Evolutionary conservation across 1,139 yeast species (phyloP).

Genomic region (Yamadazyma spencermartinsiae): DNA sequence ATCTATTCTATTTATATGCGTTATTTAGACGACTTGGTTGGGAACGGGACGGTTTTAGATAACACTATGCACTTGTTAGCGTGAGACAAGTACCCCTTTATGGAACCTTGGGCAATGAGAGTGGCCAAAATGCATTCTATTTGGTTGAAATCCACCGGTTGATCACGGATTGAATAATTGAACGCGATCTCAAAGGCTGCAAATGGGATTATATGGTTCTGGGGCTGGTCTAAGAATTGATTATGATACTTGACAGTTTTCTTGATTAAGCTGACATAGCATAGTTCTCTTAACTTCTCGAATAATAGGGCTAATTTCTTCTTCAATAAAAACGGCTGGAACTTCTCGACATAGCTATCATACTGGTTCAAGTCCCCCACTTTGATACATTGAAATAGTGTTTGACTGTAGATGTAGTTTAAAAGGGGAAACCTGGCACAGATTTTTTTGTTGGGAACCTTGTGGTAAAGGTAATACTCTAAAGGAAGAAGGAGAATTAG

Average conservation of each 20-base stretch:
- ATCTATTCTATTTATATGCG: not conserved
- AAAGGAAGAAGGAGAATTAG: conserved; percentile 57
- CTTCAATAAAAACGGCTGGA: conserved; percentile 54
- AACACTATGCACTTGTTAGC: conserved; percentile 71
- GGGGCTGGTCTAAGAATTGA: conserved; percentile 30
- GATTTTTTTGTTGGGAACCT: conserved; percentile 39
- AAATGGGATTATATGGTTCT: conserved; percentile 46
- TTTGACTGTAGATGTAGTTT: conserved; percentile 43
- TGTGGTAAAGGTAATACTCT: conserved; percentile 42
- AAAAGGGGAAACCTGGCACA: conserved; percentile 50
- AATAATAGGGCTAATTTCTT: conserved; percentile 65
- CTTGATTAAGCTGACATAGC: conserved; percentile 55
- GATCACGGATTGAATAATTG: conserved; percentile 28
- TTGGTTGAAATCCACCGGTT: conserved; percentile 36
- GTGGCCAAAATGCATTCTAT: conserved; percentile 74
- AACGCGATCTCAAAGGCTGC: conserved; percentile 50
- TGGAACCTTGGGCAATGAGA: conserved; percentile 57
- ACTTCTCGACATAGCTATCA: conserved; percentile 42
- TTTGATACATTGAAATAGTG: conserved; percentile 47
- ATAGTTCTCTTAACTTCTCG: conserved; percentile 52
- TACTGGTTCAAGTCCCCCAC: conserved; percentile 57
- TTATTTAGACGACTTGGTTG: conserved; percentile 21
- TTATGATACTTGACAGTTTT: conserved; percentile 40
- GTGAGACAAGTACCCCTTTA: conserved; percentile 86
- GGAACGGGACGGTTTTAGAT: conserved; percentile 76